A percentile compares a stretch with the other conserved stretches of the same genome.
These are phyloP conservation scores for Pichia sp. DNA, from an alignment of 1,139 yeast species.

Conservation along the genomic window DNA sequence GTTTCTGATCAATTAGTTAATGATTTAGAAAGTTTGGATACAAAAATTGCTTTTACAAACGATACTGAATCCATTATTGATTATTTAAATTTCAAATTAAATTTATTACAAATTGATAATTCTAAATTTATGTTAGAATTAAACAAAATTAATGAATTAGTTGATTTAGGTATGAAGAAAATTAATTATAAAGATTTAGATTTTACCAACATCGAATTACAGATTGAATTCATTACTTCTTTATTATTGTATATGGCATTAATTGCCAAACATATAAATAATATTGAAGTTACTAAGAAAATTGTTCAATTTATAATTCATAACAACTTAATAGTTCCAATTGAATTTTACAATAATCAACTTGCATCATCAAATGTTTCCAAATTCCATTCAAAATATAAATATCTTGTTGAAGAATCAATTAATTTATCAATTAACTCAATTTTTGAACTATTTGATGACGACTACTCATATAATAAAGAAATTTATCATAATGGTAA, in stretches of 20 bases:
- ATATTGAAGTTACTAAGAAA: slow-evolving; percentile 14
- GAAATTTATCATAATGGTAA: slow-evolving; percentile 57
- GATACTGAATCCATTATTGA: slow-evolving; percentile 18
- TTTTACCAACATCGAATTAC: slow-evolving; percentile 8
- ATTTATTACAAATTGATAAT: slow-evolving; percentile 12
- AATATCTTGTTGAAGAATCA: slow-evolving; percentile 28
- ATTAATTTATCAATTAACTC: slow-evolving; percentile 58
- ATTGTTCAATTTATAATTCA: slow-evolving; percentile 24
- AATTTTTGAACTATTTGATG: slow-evolving; percentile 78
- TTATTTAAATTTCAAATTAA: slow-evolving; percentile 18
- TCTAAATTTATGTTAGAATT: background rate
- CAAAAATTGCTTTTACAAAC: slow-evolving; percentile 1
- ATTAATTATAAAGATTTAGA: slow-evolving; percentile 3
- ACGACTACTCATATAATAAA: slow-evolving; percentile 59
- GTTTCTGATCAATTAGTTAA: slow-evolving; percentile 9
- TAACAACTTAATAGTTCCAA: slow-evolving; percentile 17
- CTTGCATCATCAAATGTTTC: slow-evolving; percentile 5
- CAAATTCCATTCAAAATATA: slow-evolving; percentile 21
- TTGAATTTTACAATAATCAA: slow-evolving; percentile 16
- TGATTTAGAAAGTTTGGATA: slow-evolving; percentile 12
- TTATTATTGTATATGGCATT: slow-evolving; percentile 47
- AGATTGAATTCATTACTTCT: slow-evolving; percentile 15
- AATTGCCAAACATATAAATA: slow-evolving; percentile 36
- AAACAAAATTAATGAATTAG: slow-evolving; percentile 5
- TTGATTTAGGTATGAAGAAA: slow-evolving; percentile 8